Conservation (phyloP, 495 filamentous ascomycete genomes). For the Aspergillus asperescens region DNA sequence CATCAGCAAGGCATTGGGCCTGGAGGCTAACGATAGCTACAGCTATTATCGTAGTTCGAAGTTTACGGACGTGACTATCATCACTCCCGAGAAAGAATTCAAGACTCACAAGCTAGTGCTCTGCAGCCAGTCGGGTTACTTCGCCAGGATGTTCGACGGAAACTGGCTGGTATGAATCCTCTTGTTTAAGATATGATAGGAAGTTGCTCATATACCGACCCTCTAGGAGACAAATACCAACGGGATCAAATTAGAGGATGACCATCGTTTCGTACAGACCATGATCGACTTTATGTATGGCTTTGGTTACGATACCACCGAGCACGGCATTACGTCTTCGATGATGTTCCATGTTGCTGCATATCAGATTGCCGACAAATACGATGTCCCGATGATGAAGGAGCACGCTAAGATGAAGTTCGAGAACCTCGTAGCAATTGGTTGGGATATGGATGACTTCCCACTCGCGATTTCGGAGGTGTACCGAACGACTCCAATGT, state of each 20-base stretch:
- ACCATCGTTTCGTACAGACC: conserved; percentile 27
- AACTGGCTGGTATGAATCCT: conserved; percentile 28
- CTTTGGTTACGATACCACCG: conserved; percentile 20
- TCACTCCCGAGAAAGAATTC: conserved; percentile 27
- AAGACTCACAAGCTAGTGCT: conserved; percentile 35
- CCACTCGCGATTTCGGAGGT: conserved; percentile 25
- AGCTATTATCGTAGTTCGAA: conserved; percentile 14
- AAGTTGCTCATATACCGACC: neutral
- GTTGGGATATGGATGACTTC: conserved; percentile 27
- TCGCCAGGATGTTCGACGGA: conserved; percentile 27
- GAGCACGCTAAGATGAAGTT: conserved; percentile 32
- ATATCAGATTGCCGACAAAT: conserved; percentile 44
- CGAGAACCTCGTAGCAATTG: conserved; percentile 10
- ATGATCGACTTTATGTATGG: conserved; percentile 35
- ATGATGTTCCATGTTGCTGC: conserved; percentile 32
- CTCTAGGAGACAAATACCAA: conserved; percentile 19
- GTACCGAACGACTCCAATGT: conserved; percentile 25
- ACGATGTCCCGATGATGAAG: conserved; percentile 32
- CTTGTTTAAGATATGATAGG: neutral
- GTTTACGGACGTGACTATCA: conserved; percentile 37
- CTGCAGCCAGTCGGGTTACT: conserved; percentile 36
- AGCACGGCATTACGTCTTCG: conserved; percentile 14
- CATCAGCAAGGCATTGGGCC: neutral
- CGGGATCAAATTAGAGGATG: conserved; percentile 19
- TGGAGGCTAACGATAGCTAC: neutral